Evolutionary conservation across 2,329 filamentous ascomycete genomes (phyloP).

Genomic region (Sporothrix sp.): DNA sequence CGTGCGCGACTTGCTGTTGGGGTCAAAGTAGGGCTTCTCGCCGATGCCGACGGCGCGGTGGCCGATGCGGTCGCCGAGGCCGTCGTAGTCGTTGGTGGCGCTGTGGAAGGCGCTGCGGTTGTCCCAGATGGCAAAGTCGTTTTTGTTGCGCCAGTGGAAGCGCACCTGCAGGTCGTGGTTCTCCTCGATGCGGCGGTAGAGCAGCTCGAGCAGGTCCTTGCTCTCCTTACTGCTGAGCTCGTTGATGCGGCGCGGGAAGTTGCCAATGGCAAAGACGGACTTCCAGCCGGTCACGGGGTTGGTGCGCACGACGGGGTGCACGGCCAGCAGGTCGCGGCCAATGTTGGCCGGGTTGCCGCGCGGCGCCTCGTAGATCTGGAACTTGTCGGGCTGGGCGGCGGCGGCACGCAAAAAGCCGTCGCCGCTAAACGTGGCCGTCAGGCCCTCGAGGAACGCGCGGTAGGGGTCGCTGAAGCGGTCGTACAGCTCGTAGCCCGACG

Average conservation of each 20-base stretch:
- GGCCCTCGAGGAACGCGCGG: slow-evolving; percentile 41
- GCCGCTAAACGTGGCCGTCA: slow-evolving; percentile 46
- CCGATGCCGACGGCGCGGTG: slow-evolving; percentile 43
- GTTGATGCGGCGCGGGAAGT: slow-evolving; percentile 42
- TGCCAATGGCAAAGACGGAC: slow-evolving; percentile 42
- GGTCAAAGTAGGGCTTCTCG: slow-evolving; percentile 45
- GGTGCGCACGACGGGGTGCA: slow-evolving; percentile 46
- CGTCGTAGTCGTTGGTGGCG: slow-evolving; percentile 41
- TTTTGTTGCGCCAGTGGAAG: slow-evolving; percentile 32
- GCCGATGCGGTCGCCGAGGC: slow-evolving; percentile 37
- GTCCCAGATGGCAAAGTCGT: slow-evolving; percentile 49
- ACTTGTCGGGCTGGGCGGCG: slow-evolving; percentile 27
- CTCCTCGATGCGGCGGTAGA: slow-evolving; percentile 40
- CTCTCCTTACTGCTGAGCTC: slow-evolving; percentile 39
- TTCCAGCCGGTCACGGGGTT: slow-evolving; percentile 52
- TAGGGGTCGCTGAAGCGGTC: slow-evolving; percentile 48
- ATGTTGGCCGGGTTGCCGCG: slow-evolving; percentile 43
- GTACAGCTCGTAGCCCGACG: slow-evolving; percentile 57
- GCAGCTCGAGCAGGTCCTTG: slow-evolving; percentile 38
- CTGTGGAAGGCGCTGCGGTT: slow-evolving; percentile 47
- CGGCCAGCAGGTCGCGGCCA: slow-evolving; percentile 36
- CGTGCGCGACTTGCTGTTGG: slow-evolving; percentile 24
- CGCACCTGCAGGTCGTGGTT: slow-evolving; percentile 49
- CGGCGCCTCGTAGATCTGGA: slow-evolving; percentile 34
- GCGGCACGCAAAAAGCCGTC: slow-evolving; percentile 41